These are phyloP conservation scores for Calamus simplicifolius DNA, from an alignment of 176 grass and related monocot species.

Conservation along the genomic window DNA sequence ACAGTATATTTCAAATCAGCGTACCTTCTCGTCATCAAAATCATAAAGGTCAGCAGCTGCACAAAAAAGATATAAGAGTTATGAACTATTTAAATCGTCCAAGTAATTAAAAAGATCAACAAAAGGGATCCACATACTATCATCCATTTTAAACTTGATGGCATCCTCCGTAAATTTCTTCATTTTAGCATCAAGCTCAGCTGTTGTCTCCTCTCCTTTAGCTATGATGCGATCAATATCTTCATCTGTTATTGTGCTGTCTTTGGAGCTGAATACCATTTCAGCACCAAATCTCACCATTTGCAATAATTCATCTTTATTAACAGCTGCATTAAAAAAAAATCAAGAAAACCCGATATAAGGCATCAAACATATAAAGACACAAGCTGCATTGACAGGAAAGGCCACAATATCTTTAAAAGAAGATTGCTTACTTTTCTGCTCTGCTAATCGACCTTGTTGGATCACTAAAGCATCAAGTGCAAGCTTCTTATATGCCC, in stretches of 20 bases:
- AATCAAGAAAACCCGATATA: too few relatives aligned
- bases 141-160: conserved; percentile 99
- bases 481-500: conserved; percentile 98
- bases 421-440: conserved; percentile 48
- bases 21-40: conserved; percentile 99
- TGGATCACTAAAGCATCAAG: conserved; percentile 99
- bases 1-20: not conserved
- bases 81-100: too few relatives aligned
- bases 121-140: conserved; percentile 40
- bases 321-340: conserved; percentile 57
- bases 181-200: conserved; percentile 97
- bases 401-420: too few relatives aligned
- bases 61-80: conserved; percentile 15
- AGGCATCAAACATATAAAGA: too few relatives aligned
- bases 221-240: conserved; percentile 96
- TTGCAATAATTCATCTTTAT: conserved; percentile 96
- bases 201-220: conserved; percentile 94
- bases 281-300: conserved; percentile 99
- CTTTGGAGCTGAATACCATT: conserved; percentile 98
- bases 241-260: conserved; percentile 97
- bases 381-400: too few relatives aligned
- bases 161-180: conserved; percentile 99
- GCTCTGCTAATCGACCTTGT: conserved; percentile 90
- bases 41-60: conserved; percentile 96
- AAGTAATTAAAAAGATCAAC: not conserved